Base-by-base conservation (phyloP, 495 filamentous ascomycete genomes). In the Penicillium nucicola region DNA sequence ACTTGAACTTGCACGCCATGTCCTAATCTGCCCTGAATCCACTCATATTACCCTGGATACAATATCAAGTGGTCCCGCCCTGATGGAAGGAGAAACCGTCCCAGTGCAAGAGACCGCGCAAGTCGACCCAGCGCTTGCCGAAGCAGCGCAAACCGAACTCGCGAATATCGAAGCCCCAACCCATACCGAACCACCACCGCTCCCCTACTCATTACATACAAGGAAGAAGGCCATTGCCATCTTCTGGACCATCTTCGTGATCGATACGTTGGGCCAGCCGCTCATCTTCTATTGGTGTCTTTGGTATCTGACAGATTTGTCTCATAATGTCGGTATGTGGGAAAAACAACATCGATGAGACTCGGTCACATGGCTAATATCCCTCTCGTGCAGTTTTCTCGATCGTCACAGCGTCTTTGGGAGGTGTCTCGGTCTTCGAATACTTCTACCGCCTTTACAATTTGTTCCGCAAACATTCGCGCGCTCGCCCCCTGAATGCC, bases 401-500 rank as follows among this genome's bases (percentile, higher is more conserved):
- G 10, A 82, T 84, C 42, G 79, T 78, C 48, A 85, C 81, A 1
- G 75, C 70, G 0, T 63, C 73, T 15, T 64, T 84, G 36, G 82
- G 82, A 25, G 75, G 78, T 40, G 70, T 84, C 20, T 82, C 78
- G 2, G 81, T 84, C 13, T 73, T 81, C n/a, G 82, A 85, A 60
- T 85, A 77, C 53, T 68, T 72, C 56, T 76, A 67, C 46, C 72
- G 74, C 25, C 59, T 75, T 31, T 64, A 74, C 39, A 67, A 75
- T 42, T 52, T 77, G 31, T 70, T 75, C 50, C 59, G 64, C 44
- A 79, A 78, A 55, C 59, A 63, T 51, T 79, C 76, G 14, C 70
- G 68, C 23, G 77, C 78, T 31, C 72, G 81, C 12, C 77, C 78
- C 6, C 65, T 83, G 32, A 81, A 81, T 20, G 76, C 80, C 10